Evolutionary conservation across 139 green algal genomes (phyloP).

Genomic region (Zygnema circumcarinatum): DNA sequence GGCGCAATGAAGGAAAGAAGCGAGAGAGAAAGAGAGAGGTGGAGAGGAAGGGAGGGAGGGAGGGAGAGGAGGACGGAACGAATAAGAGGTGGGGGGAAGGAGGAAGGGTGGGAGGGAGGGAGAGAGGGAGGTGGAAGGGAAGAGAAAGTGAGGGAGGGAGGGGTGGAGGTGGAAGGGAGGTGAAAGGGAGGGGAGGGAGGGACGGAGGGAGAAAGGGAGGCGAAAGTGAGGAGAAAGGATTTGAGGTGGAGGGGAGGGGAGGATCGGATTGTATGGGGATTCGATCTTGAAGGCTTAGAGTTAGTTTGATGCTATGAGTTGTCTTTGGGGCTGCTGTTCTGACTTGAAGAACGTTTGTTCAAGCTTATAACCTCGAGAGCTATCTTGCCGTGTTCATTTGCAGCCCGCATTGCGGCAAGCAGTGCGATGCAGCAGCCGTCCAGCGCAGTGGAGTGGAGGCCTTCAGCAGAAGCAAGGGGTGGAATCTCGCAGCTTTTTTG

Average conservation of each 20-base stretch:
- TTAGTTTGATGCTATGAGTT: neutral
- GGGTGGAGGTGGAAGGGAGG: neutral
- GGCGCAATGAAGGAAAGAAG: too few species aligned
- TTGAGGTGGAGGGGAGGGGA: neutral
- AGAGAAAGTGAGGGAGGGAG: neutral
- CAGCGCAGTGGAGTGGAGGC: neutral
- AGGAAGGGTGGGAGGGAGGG: too few species aligned
- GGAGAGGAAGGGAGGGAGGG: neutral
- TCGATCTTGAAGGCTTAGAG: neutral
- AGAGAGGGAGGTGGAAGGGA: neutral
- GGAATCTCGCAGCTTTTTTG: neutral
- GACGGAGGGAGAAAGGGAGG: neutral
- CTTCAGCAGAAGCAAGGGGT: neutral
- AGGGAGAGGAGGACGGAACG: neutral
- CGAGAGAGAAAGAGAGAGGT: neutral
- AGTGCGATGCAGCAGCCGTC: neutral
- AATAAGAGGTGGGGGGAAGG: too few species aligned
- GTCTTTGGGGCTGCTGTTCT: neutral
- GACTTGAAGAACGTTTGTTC: neutral
- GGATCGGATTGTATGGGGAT: neutral
- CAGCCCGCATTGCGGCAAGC: neutral
- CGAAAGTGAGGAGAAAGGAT: neutral
- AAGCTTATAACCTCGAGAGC: neutral
- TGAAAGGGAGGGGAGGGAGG: neutral
- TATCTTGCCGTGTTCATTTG: neutral